Evolutionary conservation across 768 basidiomycete genomes (phyloP), one percentile per base, ranked within the genome.

Genomic region (Hericium erinaceus): DNA sequence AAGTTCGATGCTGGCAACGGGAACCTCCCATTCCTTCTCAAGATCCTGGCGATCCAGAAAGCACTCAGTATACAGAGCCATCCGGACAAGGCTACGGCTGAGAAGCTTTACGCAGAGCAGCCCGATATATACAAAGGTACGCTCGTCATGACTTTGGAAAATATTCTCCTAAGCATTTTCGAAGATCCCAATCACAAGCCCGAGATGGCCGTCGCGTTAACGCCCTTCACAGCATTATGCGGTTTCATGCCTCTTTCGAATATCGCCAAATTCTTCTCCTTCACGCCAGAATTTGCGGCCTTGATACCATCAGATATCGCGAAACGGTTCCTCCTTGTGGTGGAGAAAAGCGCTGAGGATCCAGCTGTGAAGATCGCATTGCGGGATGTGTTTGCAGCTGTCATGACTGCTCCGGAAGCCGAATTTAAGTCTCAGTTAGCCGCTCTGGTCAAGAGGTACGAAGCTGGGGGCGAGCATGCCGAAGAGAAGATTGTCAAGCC

Each of bases 201-300:
- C 2, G 97, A 99, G 70, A 95, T 99, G 92, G 93, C 95, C n/a
- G 79, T 99, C 39, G 97, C 97, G 0, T 72, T 99, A 59, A 95
- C 95, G 0, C 82, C 85, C 13, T 98, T 98, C 76, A 76, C 76
- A 40, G 97, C 90, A 1, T 76, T 98, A 66, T 95, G 95, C 68
- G 95, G 95, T 46, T 99, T 98, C 75, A 81, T 87, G 16, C 95
- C 95, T 4, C 80, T 93, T 1, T 66, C 75, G 1, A 72, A 79
- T 51, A 90, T 99, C 68, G 83, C 85, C 16, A 69, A 74, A 16
- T 80, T 82, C 72, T 79, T 99, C 60, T 65, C 70, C 39, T 67
- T 70, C 48, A 86, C 90, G 1, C 87, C 90, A 48, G 95, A 99
- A 68, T 77, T 98, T 54, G 73, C 80, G 9, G 72, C 77, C 0